These are phyloP conservation scores for Trichoderma gamsii DNA, from an alignment of 495 filamentous ascomycete species.

Conservation along the genomic window DNA sequence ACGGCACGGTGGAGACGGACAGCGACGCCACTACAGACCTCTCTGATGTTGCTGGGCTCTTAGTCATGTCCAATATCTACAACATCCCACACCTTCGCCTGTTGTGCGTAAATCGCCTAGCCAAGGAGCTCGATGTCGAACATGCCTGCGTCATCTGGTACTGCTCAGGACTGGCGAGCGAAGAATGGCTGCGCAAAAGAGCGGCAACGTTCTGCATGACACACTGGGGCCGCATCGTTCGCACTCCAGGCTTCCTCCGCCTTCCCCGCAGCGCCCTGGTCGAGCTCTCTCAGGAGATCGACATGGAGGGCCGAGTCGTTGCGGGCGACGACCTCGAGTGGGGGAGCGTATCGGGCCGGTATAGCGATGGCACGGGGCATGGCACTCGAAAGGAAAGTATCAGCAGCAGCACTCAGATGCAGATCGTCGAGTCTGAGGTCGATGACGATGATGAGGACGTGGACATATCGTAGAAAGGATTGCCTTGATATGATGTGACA, in stretches of 20 bases:
- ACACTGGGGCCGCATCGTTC: conserved; percentile 91
- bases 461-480: conserved; percentile 13
- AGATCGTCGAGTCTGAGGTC: conserved; percentile 55
- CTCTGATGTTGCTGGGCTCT: conserved; percentile 84
- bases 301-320: conserved; percentile 81
- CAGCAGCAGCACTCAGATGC: conserved; percentile 47
- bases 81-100: conserved; percentile 89
- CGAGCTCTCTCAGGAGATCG: conserved; percentile 87
- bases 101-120: conserved; percentile 80
- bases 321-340: conserved; percentile 79
- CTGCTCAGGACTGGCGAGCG: conserved; percentile 77
- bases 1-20: conserved; percentile 51
- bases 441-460: conserved; percentile 58
- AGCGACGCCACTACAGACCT: conserved; percentile 56
- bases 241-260: conserved; percentile 77
- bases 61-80: conserved; percentile 97
- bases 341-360: conserved; percentile 59
- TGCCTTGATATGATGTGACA: conserved; percentile 18
- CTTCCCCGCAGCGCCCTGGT: conserved; percentile 71
- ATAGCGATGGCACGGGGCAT: conserved; percentile 49
- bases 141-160: conserved; percentile 96
- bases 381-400: conserved; percentile 50
- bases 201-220: conserved; percentile 82
- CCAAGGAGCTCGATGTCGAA: conserved; percentile 84
- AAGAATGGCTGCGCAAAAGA: conserved; percentile 85